These are phyloP conservation scores for Hypoxylon rubiginosum DNA, from an alignment of 2,329 filamentous ascomycete species.

Conservation along the genomic window DNA sequence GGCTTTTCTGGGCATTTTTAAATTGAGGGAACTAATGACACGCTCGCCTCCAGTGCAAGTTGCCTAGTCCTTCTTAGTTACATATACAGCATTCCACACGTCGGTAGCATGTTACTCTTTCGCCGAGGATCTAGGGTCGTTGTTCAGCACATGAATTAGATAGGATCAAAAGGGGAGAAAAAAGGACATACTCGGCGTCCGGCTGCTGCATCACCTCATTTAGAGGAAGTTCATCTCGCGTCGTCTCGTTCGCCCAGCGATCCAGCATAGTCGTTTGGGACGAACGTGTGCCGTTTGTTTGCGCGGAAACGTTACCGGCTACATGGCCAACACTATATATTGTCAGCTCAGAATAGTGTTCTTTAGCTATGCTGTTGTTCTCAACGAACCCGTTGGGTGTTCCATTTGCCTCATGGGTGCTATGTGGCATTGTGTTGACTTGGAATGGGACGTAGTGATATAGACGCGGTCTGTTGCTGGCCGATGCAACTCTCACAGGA, in stretches of 20 bases:
- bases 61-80: slow-evolving; percentile 33
- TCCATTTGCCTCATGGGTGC: slow-evolving; percentile 36
- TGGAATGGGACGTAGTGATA: slow-evolving; percentile 4
- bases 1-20: slow-evolving; percentile 29
- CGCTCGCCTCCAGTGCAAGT: slow-evolving; percentile 22
- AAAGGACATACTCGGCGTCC: slow-evolving; percentile 38
- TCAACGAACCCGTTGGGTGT: slow-evolving; percentile 41
- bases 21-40: slow-evolving; percentile 28
- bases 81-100: slow-evolving; percentile 39
- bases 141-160: slow-evolving; percentile 31
- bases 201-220: slow-evolving; percentile 47
- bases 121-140: slow-evolving; percentile 31
- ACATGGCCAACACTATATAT: slow-evolving; percentile 30
- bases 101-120: slow-evolving; percentile 32
- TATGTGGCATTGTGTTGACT: slow-evolving; percentile 45
- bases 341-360: slow-evolving; percentile 38
- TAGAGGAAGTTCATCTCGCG: slow-evolving; percentile 44
- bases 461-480: slow-evolving; percentile 1
- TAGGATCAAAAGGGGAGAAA: slow-evolving; percentile 6
- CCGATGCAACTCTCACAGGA: slow-evolving; percentile 5
- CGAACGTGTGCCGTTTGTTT: slow-evolving; percentile 8
- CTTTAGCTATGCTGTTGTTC: slow-evolving; percentile 12
- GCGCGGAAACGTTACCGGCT: slow-evolving; percentile 6
- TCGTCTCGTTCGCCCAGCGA: slow-evolving; percentile 46
- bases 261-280: slow-evolving; percentile 46